These are phyloP conservation scores for Whalleya microplaca DNA, from an alignment of 2,329 filamentous ascomycete genomes.

Conservation along the genomic window DNA sequence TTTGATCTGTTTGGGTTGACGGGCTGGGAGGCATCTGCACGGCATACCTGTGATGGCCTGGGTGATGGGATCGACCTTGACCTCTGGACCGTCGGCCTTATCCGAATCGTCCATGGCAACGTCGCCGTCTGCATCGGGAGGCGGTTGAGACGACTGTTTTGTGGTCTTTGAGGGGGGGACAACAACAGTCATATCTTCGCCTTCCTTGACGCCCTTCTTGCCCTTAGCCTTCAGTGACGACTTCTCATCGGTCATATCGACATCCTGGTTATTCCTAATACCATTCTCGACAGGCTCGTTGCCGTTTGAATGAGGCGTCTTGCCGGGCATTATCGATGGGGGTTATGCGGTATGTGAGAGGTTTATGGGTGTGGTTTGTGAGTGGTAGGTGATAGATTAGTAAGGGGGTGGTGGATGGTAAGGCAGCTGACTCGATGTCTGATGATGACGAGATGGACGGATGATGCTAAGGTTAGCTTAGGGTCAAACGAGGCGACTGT, in stretches of 20 bases:
- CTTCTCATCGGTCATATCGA: conserved; percentile 72
- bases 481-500: conserved; percentile 16
- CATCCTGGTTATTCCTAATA: conserved; percentile 67
- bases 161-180: conserved; percentile 72
- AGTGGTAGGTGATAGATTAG: conserved; percentile 8
- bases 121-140: conserved; percentile 69
- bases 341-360: conserved; percentile 19
- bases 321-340: conserved; percentile 69
- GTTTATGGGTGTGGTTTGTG: no score
- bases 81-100: conserved; percentile 53
- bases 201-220: conserved; percentile 67
- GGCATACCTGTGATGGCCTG: conserved; percentile 62
- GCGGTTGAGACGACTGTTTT: conserved; percentile 59
- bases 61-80: conserved; percentile 62
- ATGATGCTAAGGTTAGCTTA: conserved; percentile 17
- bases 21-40: not conserved
- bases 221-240: conserved; percentile 64
- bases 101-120: conserved; percentile 69
- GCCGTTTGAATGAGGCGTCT: conserved; percentile 73
- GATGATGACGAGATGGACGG: conserved; percentile 14
- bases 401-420: not conserved
- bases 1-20: not conserved
- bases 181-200: conserved; percentile 80
- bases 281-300: conserved; percentile 72
- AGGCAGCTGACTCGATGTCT: conserved; percentile 25